These are phyloP conservation scores for Cantharellus anzutake DNA, from an alignment of 768 basidiomycete genomes.

Conservation along the genomic window DNA sequence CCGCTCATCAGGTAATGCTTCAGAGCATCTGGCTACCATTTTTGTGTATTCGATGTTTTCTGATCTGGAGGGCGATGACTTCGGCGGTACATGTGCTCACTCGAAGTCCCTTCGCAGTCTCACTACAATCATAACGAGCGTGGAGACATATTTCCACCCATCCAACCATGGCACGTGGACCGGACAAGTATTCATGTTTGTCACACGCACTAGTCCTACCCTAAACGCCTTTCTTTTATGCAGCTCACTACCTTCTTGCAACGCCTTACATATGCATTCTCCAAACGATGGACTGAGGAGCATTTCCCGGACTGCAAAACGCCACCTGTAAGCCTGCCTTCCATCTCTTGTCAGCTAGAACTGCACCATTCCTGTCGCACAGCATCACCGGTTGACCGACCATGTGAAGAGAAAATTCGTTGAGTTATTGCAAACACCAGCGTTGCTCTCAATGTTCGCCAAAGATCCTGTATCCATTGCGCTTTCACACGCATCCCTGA, in stretches of 20 bases:
- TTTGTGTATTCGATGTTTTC: conserved; percentile 79
- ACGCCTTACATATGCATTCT: conserved; percentile 54
- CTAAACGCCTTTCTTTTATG: background rate
- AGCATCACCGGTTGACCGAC: conserved; percentile 50
- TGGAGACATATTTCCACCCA: conserved; percentile 90
- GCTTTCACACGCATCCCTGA: conserved; percentile 65
- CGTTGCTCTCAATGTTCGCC: conserved; percentile 78
- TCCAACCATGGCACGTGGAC: conserved; percentile 84
- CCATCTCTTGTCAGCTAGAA: background rate
- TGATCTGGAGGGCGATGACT: conserved; percentile 31
- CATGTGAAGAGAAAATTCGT: conserved; percentile 72
- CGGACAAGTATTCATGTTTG: conserved; percentile 24
- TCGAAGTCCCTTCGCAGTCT: conserved; percentile 77
- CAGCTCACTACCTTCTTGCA: conserved; percentile 57
- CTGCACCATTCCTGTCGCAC: background rate
- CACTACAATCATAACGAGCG: conserved; percentile 74
- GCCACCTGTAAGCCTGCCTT: conserved; percentile 32
- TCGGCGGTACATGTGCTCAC: conserved; percentile 34
- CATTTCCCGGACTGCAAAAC: conserved; percentile 59
- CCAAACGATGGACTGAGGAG: conserved; percentile 64
- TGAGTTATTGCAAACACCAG: conserved; percentile 60
- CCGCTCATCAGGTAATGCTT: background rate
- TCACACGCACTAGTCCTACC: background rate
- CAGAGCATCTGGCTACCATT: conserved; percentile 64
- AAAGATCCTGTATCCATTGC: conserved; percentile 66